Evolutionary conservation across 2,329 filamentous ascomycete species (phyloP).

Genomic region (Chaetomium sp.): DNA sequence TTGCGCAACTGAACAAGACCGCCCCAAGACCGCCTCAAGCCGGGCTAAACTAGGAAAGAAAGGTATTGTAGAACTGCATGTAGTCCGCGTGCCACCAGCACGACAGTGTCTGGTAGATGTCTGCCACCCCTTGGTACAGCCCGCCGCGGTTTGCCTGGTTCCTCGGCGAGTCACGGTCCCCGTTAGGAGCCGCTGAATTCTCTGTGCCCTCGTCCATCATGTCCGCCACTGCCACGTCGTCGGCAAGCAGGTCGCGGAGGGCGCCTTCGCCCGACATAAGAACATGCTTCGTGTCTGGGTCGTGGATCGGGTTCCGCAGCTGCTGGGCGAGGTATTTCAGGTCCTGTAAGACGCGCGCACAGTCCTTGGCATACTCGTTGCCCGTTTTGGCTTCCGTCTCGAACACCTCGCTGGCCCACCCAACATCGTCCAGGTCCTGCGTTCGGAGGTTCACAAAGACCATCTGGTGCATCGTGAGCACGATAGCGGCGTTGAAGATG

Average conservation of each 20-base stretch:
- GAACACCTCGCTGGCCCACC: constrained; percentile 48
- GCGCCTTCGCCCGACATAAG: constrained; percentile 14
- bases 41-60: constrained; percentile 21
- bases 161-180: not conserved
- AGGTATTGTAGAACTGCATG: constrained; percentile 24
- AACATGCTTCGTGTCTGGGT: constrained; percentile 19
- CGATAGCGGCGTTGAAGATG: constrained; percentile 54
- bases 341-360: constrained; percentile 44
- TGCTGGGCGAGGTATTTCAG: constrained; percentile 43
- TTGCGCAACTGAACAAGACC: constrained; percentile 4
- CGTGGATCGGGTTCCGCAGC: constrained; percentile 35
- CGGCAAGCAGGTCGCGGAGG: constrained; percentile 15
- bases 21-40: not conserved
- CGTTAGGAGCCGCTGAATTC: not conserved
- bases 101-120: constrained; percentile 18
- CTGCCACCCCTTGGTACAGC: constrained; percentile 17
- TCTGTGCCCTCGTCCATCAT: constrained; percentile 10
- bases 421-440: constrained; percentile 41
- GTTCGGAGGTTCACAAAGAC: constrained; percentile 41
- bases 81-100: constrained; percentile 24
- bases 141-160: not conserved
- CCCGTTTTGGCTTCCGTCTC: constrained; percentile 44
- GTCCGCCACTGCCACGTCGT: not conserved
- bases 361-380: constrained; percentile 45
- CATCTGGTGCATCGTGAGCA: constrained; percentile 51